phyloP scores from a whole-genome alignment of 176 grass and related monocot species.

The Urochloa ruziziensis region DNA sequence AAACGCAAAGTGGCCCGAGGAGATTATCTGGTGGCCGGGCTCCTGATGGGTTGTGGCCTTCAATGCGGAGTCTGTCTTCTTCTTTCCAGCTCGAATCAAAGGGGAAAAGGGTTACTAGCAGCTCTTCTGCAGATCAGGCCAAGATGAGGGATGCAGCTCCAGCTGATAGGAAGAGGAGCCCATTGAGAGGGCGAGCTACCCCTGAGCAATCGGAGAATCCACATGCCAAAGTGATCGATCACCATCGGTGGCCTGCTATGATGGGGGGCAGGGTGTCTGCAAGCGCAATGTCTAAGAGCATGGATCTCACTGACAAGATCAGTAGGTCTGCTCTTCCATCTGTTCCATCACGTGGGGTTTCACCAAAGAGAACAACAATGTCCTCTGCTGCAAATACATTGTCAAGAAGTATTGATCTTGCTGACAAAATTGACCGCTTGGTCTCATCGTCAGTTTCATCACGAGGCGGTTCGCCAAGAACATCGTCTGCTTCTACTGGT shows the following conservation, averaged over 20 bases:
- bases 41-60: constrained; percentile 86
- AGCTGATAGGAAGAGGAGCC: constrained; percentile 77
- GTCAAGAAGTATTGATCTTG: constrained; percentile 57
- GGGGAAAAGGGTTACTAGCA: constrained; percentile 18
- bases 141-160: constrained; percentile 15
- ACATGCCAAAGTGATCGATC: constrained; percentile 77
- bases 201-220: constrained; percentile 61
- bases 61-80: constrained; percentile 72
- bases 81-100: constrained; percentile 77
- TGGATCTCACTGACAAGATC: constrained; percentile 64
- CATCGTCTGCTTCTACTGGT: constrained; percentile 26
- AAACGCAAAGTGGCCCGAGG: constrained; percentile 36
- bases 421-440: constrained; percentile 46
- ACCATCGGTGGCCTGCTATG: constrained; percentile 95
- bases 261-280: constrained; percentile 56
- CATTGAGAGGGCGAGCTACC: constrained; percentile 51
- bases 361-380: constrained; percentile 36
- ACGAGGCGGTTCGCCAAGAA: constrained; percentile 35
- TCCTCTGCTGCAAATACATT: constrained; percentile 41
- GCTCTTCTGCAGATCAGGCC: constrained; percentile 36
- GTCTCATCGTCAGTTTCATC: constrained; percentile 32
- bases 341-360: constrained; percentile 25
- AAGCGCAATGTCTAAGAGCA: constrained; percentile 55
- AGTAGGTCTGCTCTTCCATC: constrained; percentile 47
- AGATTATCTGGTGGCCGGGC: constrained; percentile 32